Base-by-base conservation (phyloP, 2,329 filamentous ascomycete species). In the Diaporthe velutina region DNA sequence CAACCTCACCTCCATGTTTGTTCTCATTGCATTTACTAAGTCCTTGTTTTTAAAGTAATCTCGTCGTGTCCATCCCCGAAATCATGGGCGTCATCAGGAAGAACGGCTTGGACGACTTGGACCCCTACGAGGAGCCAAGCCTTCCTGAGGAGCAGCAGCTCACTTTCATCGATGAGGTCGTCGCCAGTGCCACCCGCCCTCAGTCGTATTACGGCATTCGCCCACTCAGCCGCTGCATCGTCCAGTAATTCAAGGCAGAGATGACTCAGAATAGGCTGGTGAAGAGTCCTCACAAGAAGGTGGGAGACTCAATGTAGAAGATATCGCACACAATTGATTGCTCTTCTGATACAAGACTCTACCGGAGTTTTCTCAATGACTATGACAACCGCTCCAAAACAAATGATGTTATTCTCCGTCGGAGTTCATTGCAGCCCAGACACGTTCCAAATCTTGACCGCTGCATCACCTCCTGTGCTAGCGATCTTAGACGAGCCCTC, bases 381-480 rank as follows among this genome's bases (percentile, higher is more conserved):
- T 28, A 52, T 55, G 35, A 45, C 52, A 61, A 54, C 7, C 45
- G 35, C 30, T 45, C 48, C 28, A 42, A 42, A 48, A 45, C 38
- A 30, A 28, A 30, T 17, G 12, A 35, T 19, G 5, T 28, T 60
- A 3, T 15, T 55, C 10, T 25, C 33, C 8, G 4, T 17, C 5
- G 30, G 8, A 19, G 4, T 33, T 80, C 82, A 90, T 78, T 86
- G 84, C 79, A 93, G 79, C 0, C 88, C 89, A 71, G 89, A 86
- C 6, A 95, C 90, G 77, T 85, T 89, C 97, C 97, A 99, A 67
- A 96, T 88, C 88, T 98, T 99, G 64, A 99, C 90, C 0, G 94
- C 93, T 45, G 95, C 96, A 88, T 99, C 97, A 15, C 93, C 94
- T 60, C 97, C 97, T 6, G 91, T 91, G 78, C 93, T 97, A 13